Evolutionary conservation across 345 rosid genomes (phyloP), one percentile per base, ranked within the genome.

Genomic region (Lepidium sativum): DNA sequence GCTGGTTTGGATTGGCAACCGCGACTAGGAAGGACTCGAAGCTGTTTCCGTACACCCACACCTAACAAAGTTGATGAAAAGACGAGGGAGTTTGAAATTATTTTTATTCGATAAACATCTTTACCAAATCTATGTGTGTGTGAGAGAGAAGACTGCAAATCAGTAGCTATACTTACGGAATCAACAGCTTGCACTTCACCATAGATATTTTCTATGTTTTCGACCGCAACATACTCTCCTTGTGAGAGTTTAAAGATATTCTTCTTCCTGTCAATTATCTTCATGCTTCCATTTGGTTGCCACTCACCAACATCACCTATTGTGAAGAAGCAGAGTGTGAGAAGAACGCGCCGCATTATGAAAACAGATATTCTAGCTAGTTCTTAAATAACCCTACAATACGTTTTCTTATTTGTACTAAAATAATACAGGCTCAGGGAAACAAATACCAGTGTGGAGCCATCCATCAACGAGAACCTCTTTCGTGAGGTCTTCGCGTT

Each of bases 31-130:
- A 85, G 8, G 95, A 85, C 75, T 89, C 88, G 8, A 85, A 85
- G 84, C 97, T 89, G 85, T 73, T 89, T 31, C 97, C 97, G 31
- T 89, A 89, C 20, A 89, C 89, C 95, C 97, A 89, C 68, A 89
- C 81, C 97, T 89, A 63, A 51, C 4, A 53, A 52, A 11, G 45
- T 64, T 49, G 17, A 57, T 49, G 53, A 18, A 55, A 61, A 70
- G 53, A 58, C 33, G 31, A 39, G 43, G 18, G 55, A 9, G 43
- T 13, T 20, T 27, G 55, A 34, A 8, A 34, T 49, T 23, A 58
- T 1, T 27, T 5, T 31, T n/a, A 57, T 37, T 48, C 15, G 45
- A 54, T 39, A 15, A 21, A 2, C 65, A 56, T 39, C 51, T 40
- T 25, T 32, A 50, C 32, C 35, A 39, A 39, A 2, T 5, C 11